These are phyloP conservation scores for Boletus eberwhitei DNA, from an alignment of 768 basidiomycete species.

Conservation along the genomic window DNA sequence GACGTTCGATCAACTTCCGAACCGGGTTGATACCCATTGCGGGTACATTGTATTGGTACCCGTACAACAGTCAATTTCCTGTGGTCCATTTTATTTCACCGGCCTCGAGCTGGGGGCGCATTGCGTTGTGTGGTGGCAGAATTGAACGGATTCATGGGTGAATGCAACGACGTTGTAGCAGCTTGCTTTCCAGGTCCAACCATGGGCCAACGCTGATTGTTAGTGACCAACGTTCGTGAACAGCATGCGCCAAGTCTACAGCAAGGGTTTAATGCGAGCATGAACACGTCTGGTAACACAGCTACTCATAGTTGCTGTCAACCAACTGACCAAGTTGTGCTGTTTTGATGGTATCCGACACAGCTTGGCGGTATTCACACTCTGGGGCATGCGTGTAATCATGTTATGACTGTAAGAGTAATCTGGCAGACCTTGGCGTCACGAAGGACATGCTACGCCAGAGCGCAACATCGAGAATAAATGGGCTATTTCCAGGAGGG, in stretches of 20 bases:
- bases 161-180: background rate
- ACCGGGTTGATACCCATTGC: background rate
- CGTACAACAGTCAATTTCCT: background rate
- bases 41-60: background rate
- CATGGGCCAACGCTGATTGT: background rate
- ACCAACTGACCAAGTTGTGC: background rate
- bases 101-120: background rate
- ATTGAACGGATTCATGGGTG: background rate
- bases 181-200: background rate
- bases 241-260: background rate
- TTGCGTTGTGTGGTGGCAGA: background rate
- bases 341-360: background rate
- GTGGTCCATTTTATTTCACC: background rate
- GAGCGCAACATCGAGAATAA: background rate
- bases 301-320: conserved; percentile 5
- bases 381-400: too few species aligned
- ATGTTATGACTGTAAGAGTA: background rate
- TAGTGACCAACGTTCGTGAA: background rate
- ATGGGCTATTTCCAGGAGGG: background rate
- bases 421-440: background rate
- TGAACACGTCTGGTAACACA: background rate
- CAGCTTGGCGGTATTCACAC: conserved; percentile 10
- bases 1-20: background rate
- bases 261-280: background rate
- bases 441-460: background rate